Percentiles rank a stretch among this genome's conserved stretches.
Conservation (phyloP, 208 protist species). For the Polymyxa betae region DNA sequence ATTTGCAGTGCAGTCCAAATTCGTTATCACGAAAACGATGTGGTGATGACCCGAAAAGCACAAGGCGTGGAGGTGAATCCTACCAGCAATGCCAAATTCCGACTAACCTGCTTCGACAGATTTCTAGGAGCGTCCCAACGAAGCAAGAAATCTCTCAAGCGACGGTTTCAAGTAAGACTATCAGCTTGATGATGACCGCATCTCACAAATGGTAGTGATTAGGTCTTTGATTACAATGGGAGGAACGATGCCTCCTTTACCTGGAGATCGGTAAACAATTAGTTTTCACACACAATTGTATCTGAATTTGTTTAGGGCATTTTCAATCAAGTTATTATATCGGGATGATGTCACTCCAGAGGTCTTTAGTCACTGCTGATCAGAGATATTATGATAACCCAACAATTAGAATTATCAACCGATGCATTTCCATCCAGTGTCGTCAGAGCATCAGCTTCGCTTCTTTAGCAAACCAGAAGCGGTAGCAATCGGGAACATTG, state of each 20-base stretch:
- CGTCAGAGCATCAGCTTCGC: neutral
- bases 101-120: neutral
- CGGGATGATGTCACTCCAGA: conserved; percentile 45
- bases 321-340: conserved; percentile 40
- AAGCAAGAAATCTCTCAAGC: conserved; percentile 14
- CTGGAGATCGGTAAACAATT: neutral
- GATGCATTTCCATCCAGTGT: neutral
- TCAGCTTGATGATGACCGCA: neutral
- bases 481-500: neutral
- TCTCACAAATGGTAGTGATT: neutral
- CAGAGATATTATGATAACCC: neutral
- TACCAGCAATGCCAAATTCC: conserved; percentile 37
- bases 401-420: neutral
- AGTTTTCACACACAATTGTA: neutral
- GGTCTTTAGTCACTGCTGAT: neutral
- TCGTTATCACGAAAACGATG: conserved; percentile 48
- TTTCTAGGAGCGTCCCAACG: neutral
- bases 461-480: conserved; percentile 22
- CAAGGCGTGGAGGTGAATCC: neutral
- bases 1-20: neutral
- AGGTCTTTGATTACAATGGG: neutral
- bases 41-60: conserved; percentile 33
- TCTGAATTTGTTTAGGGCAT: conserved; percentile 9
- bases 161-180: neutral
- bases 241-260: conserved; percentile 24